A percentile compares a stretch with the other conserved stretches of the same genome.
phyloP scores from a whole-genome alignment of 805 yeast genomes.

The Candida xyloterini region DNA sequence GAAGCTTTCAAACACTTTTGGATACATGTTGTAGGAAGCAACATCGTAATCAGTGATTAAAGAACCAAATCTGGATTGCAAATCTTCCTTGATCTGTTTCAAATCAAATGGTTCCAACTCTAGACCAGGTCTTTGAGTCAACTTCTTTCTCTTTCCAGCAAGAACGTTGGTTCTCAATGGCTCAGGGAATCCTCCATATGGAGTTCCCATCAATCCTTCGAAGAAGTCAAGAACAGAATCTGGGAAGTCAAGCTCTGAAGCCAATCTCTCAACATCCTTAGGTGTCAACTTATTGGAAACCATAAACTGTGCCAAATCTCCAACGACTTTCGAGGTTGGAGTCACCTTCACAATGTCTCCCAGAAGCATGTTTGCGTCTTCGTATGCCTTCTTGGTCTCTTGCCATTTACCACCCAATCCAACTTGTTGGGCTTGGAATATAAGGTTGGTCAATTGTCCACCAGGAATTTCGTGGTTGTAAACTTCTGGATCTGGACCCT shows the following conservation, averaged over 20 bases:
- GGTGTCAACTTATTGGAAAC: constrained; percentile 86
- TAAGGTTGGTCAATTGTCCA: constrained; percentile 95
- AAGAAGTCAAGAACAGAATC: constrained; percentile 97
- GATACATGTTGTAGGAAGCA: constrained; percentile 97
- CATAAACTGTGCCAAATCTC: constrained; percentile 99
- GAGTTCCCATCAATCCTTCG: constrained; percentile 99
- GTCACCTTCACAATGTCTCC: constrained; percentile 99
- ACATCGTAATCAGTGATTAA: constrained; percentile 79
- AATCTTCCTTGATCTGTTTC: constrained; percentile 65
- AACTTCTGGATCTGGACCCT: constrained; percentile 99
- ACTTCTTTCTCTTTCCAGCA: constrained; percentile 88
- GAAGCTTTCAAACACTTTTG: constrained; percentile 92
- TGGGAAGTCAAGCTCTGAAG: constrained; percentile 94
- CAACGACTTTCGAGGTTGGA: constrained; percentile 99
- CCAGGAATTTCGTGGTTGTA: constrained; percentile 99
- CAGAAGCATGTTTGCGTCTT: constrained; percentile 81
- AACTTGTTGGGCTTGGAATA: constrained; percentile 99
- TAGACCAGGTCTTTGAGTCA: constrained; percentile 89
- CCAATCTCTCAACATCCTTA: constrained; percentile 84
- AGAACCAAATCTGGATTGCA: constrained; percentile 72
- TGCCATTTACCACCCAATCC: constrained; percentile 97
- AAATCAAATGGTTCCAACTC: constrained; percentile 83
- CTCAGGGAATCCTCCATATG: constrained; percentile 99
- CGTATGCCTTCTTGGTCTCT: constrained; percentile 92
- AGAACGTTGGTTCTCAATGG: constrained; percentile 91